These are phyloP conservation scores for Malassezia psittaci DNA, from an alignment of 1,284 basidiomycete species.

Conservation along the genomic window DNA sequence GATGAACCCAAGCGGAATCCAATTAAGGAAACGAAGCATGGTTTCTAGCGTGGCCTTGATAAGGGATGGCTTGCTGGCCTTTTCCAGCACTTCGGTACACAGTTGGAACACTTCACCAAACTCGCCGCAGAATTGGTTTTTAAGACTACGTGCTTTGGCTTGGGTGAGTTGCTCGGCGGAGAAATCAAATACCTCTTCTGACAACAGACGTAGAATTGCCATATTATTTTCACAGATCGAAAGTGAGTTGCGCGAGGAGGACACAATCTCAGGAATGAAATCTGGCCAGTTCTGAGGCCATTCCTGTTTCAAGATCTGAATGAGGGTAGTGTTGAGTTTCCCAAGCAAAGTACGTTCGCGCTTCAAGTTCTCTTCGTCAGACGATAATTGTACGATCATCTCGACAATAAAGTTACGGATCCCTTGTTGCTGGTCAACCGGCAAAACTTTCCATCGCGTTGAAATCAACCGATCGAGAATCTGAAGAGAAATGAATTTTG, in stretches of 20 bases:
- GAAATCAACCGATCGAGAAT: conserved; percentile 61
- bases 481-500: conserved; percentile 56
- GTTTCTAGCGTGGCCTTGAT: conserved; percentile 95
- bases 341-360: conserved; percentile 92
- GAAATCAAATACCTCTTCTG: conserved; percentile 98
- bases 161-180: conserved; percentile 98
- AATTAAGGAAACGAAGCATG: conserved; percentile 89
- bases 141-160: conserved; percentile 90
- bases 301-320: conserved; percentile 97
- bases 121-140: conserved; percentile 57
- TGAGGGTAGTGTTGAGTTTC: conserved; percentile 90
- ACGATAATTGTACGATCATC: conserved; percentile 80
- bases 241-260: conserved; percentile 90
- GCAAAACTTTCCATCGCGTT: conserved; percentile 91
- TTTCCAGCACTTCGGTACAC: conserved; percentile 73
- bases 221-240: conserved; percentile 99
- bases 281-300: conserved; percentile 99
- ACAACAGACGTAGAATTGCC: conserved; percentile 93
- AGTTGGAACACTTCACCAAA: conserved; percentile 48
- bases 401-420: conserved; percentile 96
- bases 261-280: conserved; percentile 94
- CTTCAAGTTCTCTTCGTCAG: conserved; percentile 64
- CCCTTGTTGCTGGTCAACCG: conserved; percentile 66
- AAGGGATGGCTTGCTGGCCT: conserved; percentile 90
- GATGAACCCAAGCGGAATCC: conserved; percentile 98